phyloP scores from a whole-genome alignment of 768 basidiomycete species.

The Cantharellus cinnabarinus region DNA sequence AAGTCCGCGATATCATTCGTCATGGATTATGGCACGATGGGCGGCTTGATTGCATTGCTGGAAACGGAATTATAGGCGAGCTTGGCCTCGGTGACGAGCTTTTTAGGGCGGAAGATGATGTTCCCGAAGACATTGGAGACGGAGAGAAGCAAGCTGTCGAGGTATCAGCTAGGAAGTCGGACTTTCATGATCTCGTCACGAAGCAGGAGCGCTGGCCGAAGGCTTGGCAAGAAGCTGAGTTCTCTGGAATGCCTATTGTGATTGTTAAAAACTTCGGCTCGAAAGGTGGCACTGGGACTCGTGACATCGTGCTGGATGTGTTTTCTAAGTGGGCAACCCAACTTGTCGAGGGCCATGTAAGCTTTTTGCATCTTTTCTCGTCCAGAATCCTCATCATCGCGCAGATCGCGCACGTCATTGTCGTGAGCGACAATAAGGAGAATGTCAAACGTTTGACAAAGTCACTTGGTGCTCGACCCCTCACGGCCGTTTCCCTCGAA shows the following conservation, averaged over 20 bases:
- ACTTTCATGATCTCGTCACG: neutral
- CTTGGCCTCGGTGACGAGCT: conserved; percentile 65
- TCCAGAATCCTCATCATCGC: neutral
- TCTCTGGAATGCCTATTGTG: conserved; percentile 59
- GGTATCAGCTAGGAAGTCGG: neutral
- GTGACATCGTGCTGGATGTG: conserved; percentile 53
- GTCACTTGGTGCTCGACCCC: conserved; percentile 66
- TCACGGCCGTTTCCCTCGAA: conserved; percentile 54
- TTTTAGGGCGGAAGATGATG: conserved; percentile 14
- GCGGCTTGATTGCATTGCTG: conserved; percentile 63
- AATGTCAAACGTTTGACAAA: conserved; percentile 68
- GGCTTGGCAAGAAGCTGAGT: conserved; percentile 18
- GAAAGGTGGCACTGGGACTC: conserved; percentile 26
- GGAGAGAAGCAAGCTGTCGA: conserved; percentile 4
- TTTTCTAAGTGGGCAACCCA: conserved; percentile 71
- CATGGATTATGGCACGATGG: conserved; percentile 73
- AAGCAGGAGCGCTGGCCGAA: conserved; percentile 11
- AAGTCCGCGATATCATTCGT: conserved; percentile 17
- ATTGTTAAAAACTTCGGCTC: conserved; percentile 62
- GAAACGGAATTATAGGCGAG: conserved; percentile 72
- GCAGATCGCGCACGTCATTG: conserved; percentile 78
- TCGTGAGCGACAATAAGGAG: conserved; percentile 78
- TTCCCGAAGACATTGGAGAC: conserved; percentile 9
- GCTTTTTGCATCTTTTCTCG: neutral
- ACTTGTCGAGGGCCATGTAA: conserved; percentile 61